Evolutionary conservation across 2,329 filamentous ascomycete species (phyloP).

Genomic region (Pseudodiploospora longispora): DNA sequence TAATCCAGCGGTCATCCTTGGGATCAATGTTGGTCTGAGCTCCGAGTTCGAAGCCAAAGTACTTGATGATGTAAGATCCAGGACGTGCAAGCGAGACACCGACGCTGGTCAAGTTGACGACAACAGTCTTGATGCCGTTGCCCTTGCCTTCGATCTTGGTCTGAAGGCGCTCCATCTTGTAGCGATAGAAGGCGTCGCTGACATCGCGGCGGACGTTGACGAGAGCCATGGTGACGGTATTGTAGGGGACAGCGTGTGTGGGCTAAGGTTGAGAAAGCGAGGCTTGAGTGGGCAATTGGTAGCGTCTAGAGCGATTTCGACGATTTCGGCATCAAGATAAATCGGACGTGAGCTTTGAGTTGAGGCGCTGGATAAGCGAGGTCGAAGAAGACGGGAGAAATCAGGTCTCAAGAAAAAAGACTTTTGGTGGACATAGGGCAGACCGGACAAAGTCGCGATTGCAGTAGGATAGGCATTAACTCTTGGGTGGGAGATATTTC

Average conservation of each 20-base stretch:
- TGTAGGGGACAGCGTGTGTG: conserved; percentile 7
- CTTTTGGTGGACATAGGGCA: conserved; percentile 49
- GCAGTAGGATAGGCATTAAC: conserved; percentile 51
- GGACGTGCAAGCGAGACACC: conserved; percentile 87
- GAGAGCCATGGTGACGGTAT: conserved; percentile 76
- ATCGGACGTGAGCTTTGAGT: conserved; percentile 22
- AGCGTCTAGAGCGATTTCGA: not conserved
- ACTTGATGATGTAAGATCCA: conserved; percentile 95
- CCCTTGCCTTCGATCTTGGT: conserved; percentile 99
- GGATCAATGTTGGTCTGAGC: conserved; percentile 98
- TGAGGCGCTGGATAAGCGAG: conserved; percentile 7
- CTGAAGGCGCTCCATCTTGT: conserved; percentile 99
- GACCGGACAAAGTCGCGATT: conserved; percentile 38
- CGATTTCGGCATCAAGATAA: conserved; percentile 30
- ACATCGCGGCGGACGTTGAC: conserved; percentile 98
- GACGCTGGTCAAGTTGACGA: conserved; percentile 93
- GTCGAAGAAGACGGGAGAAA: conserved; percentile 19
- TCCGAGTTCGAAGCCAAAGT: conserved; percentile 97
- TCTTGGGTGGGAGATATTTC: conserved; percentile 42
- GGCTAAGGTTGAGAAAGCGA: not conserved
- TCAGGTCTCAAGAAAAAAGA: conserved; percentile 42
- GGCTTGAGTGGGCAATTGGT: not conserved
- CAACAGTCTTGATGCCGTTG: conserved; percentile 97
- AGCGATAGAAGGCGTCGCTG: conserved; percentile 98
- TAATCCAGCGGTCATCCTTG: conserved; percentile 98